Percentiles rank a stretch among this genome's conserved stretches.
These are phyloP conservation scores for Panicum hallii DNA, from an alignment of 202 grass and related monocot species.

Conservation along the genomic window DNA sequence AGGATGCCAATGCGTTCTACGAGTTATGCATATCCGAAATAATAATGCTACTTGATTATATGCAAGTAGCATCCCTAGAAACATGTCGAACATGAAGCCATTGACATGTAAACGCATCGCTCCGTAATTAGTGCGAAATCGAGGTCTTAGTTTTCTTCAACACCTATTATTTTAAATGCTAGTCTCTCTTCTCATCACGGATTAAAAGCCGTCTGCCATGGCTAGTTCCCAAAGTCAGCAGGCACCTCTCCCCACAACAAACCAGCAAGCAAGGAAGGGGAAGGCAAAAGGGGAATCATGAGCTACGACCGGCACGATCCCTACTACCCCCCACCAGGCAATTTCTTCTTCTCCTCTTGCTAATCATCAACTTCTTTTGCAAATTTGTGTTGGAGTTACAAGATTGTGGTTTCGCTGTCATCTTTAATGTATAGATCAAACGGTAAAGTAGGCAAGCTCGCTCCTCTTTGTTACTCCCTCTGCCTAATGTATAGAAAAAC, in stretches of 20 bases:
- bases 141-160: conserved; percentile 1
- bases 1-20: too few species aligned
- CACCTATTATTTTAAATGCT: neutral
- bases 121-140: neutral
- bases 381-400: neutral
- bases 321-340: conserved; percentile 44
- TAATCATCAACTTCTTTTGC: neutral
- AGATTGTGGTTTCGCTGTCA: neutral
- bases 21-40: too few species aligned
- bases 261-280: neutral
- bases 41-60: neutral
- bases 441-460: neutral
- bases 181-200: neutral
- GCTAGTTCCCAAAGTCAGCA: neutral
- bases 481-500: too few species aligned
- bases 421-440: neutral
- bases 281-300: neutral
- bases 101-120: neutral
- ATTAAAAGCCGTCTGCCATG: neutral
- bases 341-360: neutral
- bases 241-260: neutral
- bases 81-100: neutral
- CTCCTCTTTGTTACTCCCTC: neutral
- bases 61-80: neutral
- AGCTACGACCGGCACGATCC: conserved; percentile 7